Evolutionary conservation across 139 green algal genomes (phyloP), one percentile per base, ranked within the genome.

Genomic region (Trebouxia sp.): DNA sequence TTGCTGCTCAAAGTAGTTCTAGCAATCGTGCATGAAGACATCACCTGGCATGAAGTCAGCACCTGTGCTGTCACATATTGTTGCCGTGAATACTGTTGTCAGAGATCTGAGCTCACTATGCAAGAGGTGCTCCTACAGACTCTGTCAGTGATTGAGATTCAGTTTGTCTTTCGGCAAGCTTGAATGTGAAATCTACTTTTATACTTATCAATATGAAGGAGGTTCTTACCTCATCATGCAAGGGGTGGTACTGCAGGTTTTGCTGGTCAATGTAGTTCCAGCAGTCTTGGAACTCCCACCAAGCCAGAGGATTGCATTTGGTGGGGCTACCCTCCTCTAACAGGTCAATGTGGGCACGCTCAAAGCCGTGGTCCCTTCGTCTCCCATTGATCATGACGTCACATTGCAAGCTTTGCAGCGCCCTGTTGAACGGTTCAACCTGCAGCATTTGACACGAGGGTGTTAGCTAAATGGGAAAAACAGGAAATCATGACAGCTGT

Each of bases 381-480:
- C 88, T 72, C 2, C 88, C 88, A 56, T 92, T 92, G 75, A 92
- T 89, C 87, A 92, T 91, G 43, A 85, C 81, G 58, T 91, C 85
- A 28, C 67, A 70, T n/a, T 79, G 75, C 58, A 72, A 67, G 9
- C 79, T 62, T 37, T 82, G 82, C 26, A 92, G 69, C 6, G 81
- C 81, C n/a, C 88, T 76, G 42, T 84, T 72, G 80, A 92, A 92
- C 0, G 88, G 88, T 83, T 92, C 88, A 65, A 92, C 82, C 82
- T 85, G 82, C 76, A 65, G 6, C 12, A 8, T 14, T 30, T 26
- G 51, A 3, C 53, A 65, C 53, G 32, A 65, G 12, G 12, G 53
- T 5, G 15, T 35, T 2, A 5, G 53, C 1, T n/a, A n/a, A n/a
- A n/a, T n/a, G n/a, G n/a, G n/a, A n/a, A n/a, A n/a, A n/a, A n/a